phyloP scores from a whole-genome alignment of 1,284 basidiomycete genomes.

The Ganoderma multipileum region DNA sequence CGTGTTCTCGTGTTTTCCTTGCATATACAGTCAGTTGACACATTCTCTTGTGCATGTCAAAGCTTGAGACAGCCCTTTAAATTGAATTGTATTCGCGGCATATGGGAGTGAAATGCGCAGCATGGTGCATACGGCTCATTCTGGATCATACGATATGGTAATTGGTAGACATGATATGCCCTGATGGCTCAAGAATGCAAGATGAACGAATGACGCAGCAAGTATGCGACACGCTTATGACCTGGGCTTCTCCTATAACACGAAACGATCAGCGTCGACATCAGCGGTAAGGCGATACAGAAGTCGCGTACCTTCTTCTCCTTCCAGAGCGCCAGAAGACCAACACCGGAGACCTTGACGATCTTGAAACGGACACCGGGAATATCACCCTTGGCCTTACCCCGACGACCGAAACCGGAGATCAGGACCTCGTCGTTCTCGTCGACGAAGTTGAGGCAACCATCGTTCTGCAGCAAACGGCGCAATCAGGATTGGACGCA shows the following conservation, averaged over 20 bases:
- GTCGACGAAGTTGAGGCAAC: constrained; percentile 98
- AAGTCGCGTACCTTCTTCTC: constrained; percentile 88
- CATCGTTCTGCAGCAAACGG: constrained; percentile 84
- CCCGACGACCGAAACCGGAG: constrained; percentile 99
- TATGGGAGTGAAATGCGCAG: constrained; percentile 6
- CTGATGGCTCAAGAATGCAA: constrained; percentile 28
- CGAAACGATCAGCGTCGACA: constrained; percentile 9
- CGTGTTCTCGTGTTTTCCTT: background rate
- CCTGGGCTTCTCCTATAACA: constrained; percentile 83
- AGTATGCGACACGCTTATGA: constrained; percentile 61
- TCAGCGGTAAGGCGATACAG: constrained; percentile 7
- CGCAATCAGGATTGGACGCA: constrained; percentile 14
- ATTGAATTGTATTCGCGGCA: background rate
- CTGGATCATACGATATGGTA: constrained; percentile 50
- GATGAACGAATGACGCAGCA: constrained; percentile 28
- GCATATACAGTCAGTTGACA: background rate
- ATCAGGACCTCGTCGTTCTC: constrained; percentile 99
- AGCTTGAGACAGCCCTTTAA: background rate
- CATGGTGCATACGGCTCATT: constrained; percentile 41
- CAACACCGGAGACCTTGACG: constrained; percentile 99
- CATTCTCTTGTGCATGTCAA: background rate
- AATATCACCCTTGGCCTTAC: constrained; percentile 99
- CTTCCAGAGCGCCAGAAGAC: constrained; percentile 97
- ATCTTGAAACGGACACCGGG: constrained; percentile 99
- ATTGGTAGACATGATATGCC: constrained; percentile 33